Conservation (phyloP, 306 rosid genomes). For the Corylus avellana region DNA sequence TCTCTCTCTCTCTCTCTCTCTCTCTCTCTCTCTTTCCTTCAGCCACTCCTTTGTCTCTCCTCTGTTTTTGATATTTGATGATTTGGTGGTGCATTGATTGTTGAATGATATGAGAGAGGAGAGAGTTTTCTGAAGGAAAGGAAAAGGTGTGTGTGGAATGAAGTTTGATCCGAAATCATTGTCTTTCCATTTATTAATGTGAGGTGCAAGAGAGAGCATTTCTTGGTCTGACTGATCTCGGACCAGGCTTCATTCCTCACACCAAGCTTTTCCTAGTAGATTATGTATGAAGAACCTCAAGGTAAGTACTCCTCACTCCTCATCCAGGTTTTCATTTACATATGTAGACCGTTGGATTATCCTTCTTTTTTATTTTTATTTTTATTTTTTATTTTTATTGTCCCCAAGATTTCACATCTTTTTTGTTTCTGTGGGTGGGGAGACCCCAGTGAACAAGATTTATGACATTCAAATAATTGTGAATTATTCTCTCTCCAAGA, state of each 20-base stretch:
- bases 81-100: constrained; percentile 40
- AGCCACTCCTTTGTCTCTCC: constrained; percentile 7
- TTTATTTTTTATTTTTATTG: background rate
- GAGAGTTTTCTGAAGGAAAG: background rate
- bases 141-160: constrained; percentile 62
- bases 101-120: constrained; percentile 20
- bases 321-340: background rate
- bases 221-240: constrained; percentile 52
- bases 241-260: constrained; percentile 93
- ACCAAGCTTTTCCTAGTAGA: constrained; percentile 46
- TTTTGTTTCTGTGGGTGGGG: no score
- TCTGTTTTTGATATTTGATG: constrained; percentile 15
- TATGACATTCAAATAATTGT: no score
- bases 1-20: background rate
- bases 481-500: no score
- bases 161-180: constrained; percentile 65
- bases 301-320: constrained; percentile 18
- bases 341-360: background rate
- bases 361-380: background rate
- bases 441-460: no score
- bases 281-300: constrained; percentile 19
- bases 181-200: background rate
- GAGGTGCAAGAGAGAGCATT: constrained; percentile 17
- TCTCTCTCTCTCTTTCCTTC: background rate
- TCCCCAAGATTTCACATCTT: background rate